These are phyloP conservation scores for Phalaenopsis equestris DNA, from an alignment of 106 monocot genomes.

Conservation along the genomic window DNA sequence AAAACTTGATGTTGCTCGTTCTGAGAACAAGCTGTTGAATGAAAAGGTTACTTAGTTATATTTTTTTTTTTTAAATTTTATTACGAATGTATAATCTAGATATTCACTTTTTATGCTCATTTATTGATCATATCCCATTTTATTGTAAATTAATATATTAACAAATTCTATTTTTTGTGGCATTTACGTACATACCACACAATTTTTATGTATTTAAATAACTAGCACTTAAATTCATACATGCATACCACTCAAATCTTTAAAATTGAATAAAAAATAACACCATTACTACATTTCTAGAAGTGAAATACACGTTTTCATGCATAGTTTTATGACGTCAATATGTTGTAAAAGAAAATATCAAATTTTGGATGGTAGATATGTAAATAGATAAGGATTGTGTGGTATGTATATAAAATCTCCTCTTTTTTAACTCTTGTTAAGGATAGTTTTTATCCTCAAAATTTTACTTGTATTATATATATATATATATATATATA, in stretches of 20 bases:
- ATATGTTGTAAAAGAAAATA: too few species aligned
- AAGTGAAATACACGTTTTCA: too few species aligned
- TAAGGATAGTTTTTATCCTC: not conserved
- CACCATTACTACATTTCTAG: too few species aligned
- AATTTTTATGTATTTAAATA: too few species aligned
- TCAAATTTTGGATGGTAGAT: too few species aligned
- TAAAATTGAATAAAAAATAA: too few species aligned
- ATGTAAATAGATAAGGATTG: too few species aligned
- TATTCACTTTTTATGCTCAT: constrained; percentile 1
- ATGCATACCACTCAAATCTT: too few species aligned
- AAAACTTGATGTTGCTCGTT: constrained; percentile 69
- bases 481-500: not conserved
- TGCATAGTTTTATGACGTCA: too few species aligned
- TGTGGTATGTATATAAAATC: too few species aligned
- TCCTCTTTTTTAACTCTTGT: not conserved
- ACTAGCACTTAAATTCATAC: too few species aligned
- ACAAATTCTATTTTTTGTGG: not conserved
- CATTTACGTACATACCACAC: too few species aligned
- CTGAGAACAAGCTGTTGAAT: constrained; percentile 57
- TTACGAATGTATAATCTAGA: not conserved
- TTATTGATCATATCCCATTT: not conserved
- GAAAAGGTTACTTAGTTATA: constrained; percentile 50
- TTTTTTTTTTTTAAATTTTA: not conserved
- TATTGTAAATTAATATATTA: not conserved
- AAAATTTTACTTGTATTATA: not conserved